These are phyloP conservation scores for Breviolum minutum DNA, from an alignment of 73 alveolate species.

Conservation along the genomic window DNA sequence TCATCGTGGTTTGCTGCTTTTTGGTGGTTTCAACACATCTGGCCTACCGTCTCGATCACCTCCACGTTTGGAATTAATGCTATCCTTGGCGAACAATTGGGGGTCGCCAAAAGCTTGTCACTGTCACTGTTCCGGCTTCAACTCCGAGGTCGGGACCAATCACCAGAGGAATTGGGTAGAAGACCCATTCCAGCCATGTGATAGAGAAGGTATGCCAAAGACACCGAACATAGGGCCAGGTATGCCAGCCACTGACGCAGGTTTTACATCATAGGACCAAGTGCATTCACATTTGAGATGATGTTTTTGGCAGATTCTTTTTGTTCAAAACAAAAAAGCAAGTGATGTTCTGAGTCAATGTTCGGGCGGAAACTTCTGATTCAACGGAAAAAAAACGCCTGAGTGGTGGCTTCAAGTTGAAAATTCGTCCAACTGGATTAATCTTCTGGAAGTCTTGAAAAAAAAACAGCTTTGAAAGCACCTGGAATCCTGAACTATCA, in stretches of 20 bases:
- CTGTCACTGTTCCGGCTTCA: background rate
- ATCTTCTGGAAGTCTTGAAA: no score
- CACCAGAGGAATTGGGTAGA: conserved; percentile 93
- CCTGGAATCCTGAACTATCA: background rate
- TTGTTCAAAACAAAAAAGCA: background rate
- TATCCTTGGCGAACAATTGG: conserved; percentile 20
- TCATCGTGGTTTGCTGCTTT: background rate
- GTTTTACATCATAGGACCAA: no score
- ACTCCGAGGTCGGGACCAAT: conserved; percentile 24
- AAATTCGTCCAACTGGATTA: no score
- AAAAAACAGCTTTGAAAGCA: no score
- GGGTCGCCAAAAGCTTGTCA: no score
- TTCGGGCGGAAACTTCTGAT: no score
- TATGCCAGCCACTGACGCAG: conserved; percentile 71
- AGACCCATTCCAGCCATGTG: conserved; percentile 95
- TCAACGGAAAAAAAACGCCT: no score
- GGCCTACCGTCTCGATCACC: conserved; percentile 81
- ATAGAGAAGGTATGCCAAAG: conserved; percentile 92
- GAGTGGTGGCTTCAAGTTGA: no score
- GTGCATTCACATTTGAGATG: no score
- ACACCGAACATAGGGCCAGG: conserved; percentile 94
- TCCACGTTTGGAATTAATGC: conserved; percentile 84
- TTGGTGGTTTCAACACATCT: background rate
- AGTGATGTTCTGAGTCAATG: background rate
- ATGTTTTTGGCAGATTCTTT: no score